Conservation (phyloP, 768 basidiomycete genomes). For the Megacollybia marginata region DNA sequence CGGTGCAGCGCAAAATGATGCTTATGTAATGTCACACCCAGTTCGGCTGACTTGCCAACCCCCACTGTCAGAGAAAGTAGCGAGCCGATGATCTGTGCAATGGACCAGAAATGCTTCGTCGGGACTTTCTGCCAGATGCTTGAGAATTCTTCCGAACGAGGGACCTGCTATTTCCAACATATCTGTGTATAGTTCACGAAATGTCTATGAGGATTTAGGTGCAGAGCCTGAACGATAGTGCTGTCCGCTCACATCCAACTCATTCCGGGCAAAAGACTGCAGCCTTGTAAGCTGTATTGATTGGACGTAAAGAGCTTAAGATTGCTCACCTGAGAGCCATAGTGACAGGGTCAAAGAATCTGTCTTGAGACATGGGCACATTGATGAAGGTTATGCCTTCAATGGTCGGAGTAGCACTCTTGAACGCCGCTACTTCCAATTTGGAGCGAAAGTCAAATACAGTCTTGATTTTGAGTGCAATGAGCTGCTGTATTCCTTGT, state of each 20-base stretch:
- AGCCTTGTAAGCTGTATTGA: constrained; percentile 14
- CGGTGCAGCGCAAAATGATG: too few species aligned
- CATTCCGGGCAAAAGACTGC: constrained; percentile 18
- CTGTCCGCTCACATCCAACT: background rate
- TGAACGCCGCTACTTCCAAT: constrained; percentile 25
- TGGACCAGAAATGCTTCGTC: constrained; percentile 32
- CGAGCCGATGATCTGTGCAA: constrained; percentile 28
- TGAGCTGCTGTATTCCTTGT: constrained; percentile 23
- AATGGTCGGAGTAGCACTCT: constrained; percentile 17
- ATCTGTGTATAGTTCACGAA: constrained; percentile 20
- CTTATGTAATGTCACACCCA: too few species aligned
- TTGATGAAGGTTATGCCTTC: constrained; percentile 24
- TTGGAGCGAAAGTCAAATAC: constrained; percentile 34
- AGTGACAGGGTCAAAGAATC: constrained; percentile 21
- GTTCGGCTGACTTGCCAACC: too few species aligned
- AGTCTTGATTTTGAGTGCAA: constrained; percentile 24
- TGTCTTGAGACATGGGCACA: constrained; percentile 18
- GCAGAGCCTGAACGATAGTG: background rate
- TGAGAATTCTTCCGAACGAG: constrained; percentile 25
- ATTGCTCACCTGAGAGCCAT: constrained; percentile 13
- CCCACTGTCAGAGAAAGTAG: background rate
- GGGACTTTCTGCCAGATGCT: constrained; percentile 29
- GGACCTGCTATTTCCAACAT: constrained; percentile 23
- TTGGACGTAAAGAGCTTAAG: background rate
- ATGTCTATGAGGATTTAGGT: constrained; percentile 5